phyloP scores from a whole-genome alignment of 352 stramenopile species.

The Phytopythium mirpurense region DNA sequence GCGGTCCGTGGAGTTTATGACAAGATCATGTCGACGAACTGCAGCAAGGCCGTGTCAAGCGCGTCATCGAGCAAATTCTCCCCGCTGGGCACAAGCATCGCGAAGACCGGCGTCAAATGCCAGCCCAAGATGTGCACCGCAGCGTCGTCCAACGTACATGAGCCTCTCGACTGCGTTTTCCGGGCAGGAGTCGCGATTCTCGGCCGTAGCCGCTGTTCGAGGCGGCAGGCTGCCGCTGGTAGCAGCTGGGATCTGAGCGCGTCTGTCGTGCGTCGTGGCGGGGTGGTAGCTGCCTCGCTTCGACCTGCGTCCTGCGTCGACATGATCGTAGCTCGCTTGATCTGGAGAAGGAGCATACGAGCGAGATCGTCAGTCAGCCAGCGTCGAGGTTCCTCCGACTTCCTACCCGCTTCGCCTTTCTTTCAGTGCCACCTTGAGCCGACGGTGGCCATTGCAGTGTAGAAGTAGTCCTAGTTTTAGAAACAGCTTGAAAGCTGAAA shows the following conservation, averaged over 20 bases:
- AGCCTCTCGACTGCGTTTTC: conserved; percentile 1
- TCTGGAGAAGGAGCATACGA: not conserved
- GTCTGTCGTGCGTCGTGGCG: not conserved
- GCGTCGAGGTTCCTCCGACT: not conserved
- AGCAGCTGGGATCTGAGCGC: not conserved
- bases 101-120: not conserved
- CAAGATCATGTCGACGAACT: conserved; percentile 67
- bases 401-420: conserved; percentile 1
- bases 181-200: not conserved
- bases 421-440: not conserved
- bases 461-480: conserved; percentile 4
- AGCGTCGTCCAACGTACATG: not conserved
- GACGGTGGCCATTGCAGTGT: not conserved
- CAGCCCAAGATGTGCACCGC: not conserved
- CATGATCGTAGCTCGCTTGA: not conserved
- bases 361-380: not conserved
- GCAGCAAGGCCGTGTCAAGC: conserved; percentile 40
- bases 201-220: too few species aligned
- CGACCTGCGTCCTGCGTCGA: not conserved
- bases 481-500: not conserved
- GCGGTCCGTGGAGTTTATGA: conserved; percentile 12
- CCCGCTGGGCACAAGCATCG: conserved; percentile 12
- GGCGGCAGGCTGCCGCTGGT: too few species aligned
- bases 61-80: conserved; percentile 43
- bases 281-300: not conserved